Base-by-base conservation (phyloP, 2,329 filamentous ascomycete genomes). In the Colletotrichum destructivum region DNA sequence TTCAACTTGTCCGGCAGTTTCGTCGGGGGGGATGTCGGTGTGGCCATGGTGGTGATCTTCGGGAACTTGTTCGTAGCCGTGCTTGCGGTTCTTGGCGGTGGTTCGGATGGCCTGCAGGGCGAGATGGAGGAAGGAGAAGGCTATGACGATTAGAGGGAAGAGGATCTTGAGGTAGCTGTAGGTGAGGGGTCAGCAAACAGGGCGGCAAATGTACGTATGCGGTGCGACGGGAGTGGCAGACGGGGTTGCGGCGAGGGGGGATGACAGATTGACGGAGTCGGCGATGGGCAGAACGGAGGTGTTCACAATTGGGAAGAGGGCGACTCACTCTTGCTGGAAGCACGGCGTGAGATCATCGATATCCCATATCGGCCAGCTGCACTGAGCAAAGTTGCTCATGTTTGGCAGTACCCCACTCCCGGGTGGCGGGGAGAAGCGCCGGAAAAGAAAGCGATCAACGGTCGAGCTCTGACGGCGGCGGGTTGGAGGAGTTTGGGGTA, bases 161-260 rank as follows among this genome's bases (percentile, higher is more conserved):
- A 97, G 85, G 72, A 94, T 90, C 82, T 94, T 92, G 65, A 97
- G 88, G 81, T 93, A 95, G 81, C 94, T 96, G 80, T 66, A 62
- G 47, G 56, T 31, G 65, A 44, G 55, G 12, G 35, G 23, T 72
- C n/a, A 72, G 70, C 47, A 23, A 40, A 1, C 46, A 7, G 4
- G 49, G 40, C 21, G 3, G 15, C 16, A 1, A 26, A 26, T 6
- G 2, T 55, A 18, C 21, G 38, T 54, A 69, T 47, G 18, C 42
- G 21, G 18, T 13, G 44, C 11, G 31, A 11, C 31, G 11, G 3
- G 15, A 35, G 4, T n/a, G 44, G n/a, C n/a, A 18, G 40, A 31
- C 23, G 13, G 12, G 31, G 40, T 13, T 21, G 21, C 55, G 38
- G 21, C 26, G 3, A 40, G 1, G 40, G 40, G n/a, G 42, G 26